phyloP scores from a whole-genome alignment of 208 protist genomes.

The Tetramitus jugosus region DNA sequence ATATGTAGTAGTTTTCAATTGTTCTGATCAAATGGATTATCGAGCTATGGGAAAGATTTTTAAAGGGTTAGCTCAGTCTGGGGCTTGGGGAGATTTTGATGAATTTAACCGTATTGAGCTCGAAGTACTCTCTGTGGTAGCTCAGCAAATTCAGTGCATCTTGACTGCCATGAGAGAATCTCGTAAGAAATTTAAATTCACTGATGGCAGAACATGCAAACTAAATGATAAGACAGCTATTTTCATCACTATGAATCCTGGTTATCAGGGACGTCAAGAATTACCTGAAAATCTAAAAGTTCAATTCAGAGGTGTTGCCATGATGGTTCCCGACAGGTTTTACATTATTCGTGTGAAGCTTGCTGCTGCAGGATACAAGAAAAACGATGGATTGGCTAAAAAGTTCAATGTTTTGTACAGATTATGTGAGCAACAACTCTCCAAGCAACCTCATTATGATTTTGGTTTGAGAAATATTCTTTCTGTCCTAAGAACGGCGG shows the following conservation, averaged over 20 bases:
- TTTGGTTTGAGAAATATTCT: conserved; percentile 96
- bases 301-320: conserved; percentile 92
- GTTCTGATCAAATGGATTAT: conserved; percentile 82
- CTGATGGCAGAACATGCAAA: conserved; percentile 67
- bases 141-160: conserved; percentile 81
- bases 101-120: conserved; percentile 89
- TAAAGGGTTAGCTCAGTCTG: conserved; percentile 79
- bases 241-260: conserved; percentile 98
- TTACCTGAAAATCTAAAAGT: conserved; percentile 97
- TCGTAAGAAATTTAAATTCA: conserved; percentile 81
- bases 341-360: conserved; percentile 93
- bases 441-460: conserved; percentile 95
- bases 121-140: conserved; percentile 80
- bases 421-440: conserved; percentile 94
- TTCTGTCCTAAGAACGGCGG: conserved; percentile 88
- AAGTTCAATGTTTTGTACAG: conserved; percentile 87
- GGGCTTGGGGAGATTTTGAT: conserved; percentile 83
- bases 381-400: conserved; percentile 77
- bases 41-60: conserved; percentile 86
- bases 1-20: conserved; percentile 87
- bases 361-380: conserved; percentile 76
- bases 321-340: conserved; percentile 96
- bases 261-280: conserved; percentile 94
- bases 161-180: conserved; percentile 78
- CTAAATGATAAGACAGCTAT: conserved; percentile 81